Evolutionary conservation across 2,329 filamentous ascomycete species (phyloP).

Genomic region (Cordyceps tenuipes): DNA sequence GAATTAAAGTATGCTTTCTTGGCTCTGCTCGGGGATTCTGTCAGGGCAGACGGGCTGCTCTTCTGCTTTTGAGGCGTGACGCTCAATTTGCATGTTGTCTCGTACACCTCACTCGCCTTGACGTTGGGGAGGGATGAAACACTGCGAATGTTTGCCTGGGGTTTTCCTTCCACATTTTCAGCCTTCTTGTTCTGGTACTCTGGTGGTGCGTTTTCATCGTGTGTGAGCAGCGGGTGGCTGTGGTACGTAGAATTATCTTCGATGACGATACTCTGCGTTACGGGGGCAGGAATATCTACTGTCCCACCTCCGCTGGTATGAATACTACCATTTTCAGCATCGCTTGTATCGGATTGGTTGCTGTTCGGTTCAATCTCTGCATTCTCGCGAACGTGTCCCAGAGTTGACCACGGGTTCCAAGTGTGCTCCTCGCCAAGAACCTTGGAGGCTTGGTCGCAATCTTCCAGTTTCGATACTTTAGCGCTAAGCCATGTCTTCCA

Average conservation of each 20-base stretch:
- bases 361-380: slow-evolving; percentile 38
- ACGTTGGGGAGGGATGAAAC: slow-evolving; percentile 20
- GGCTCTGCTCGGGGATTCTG: slow-evolving; percentile 4
- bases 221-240: background rate
- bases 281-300: background rate
- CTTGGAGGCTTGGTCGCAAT: slow-evolving; percentile 6
- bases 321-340: background rate
- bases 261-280: slow-evolving; percentile 7
- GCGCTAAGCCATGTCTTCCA: slow-evolving; percentile 49
- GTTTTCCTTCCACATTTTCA: background rate
- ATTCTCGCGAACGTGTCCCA: slow-evolving; percentile 39
- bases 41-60: slow-evolving; percentile 11
- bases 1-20: slow-evolving; percentile 13
- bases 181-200: background rate
- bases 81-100: background rate
- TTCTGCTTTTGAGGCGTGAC: background rate
- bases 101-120: background rate
- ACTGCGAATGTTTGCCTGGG: slow-evolving; percentile 8
- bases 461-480: slow-evolving; percentile 40
- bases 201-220: slow-evolving; percentile 5
- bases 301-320: background rate
- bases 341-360: background rate
- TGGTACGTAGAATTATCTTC: background rate
- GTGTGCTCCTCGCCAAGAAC: background rate
- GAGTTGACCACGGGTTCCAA: slow-evolving; percentile 9